A percentile compares a stretch with the other conserved stretches of the same genome.
Evolutionary conservation across 345 rosid species (phyloP).

Genomic region (Citrus trifoliata): DNA sequence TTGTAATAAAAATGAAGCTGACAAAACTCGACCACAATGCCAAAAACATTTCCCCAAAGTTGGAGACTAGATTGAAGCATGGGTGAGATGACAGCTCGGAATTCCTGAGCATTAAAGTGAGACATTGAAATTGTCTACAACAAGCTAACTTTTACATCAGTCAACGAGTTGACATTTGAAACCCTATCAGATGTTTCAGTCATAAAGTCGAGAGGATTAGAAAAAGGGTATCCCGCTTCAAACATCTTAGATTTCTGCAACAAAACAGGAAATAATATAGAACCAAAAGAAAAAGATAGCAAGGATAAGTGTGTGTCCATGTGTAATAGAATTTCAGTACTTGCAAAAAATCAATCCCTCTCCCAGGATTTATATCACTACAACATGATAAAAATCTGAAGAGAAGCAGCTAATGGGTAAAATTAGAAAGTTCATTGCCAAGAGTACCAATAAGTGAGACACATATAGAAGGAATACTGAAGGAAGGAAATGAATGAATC

Average conservation of each 20-base stretch:
- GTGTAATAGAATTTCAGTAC: background rate
- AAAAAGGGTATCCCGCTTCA: background rate
- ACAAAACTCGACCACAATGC: background rate
- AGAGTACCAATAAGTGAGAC: background rate
- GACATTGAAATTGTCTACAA: background rate
- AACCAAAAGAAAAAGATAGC: background rate
- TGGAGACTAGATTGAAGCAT: background rate
- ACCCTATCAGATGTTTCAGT: background rate
- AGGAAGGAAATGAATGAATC: background rate
- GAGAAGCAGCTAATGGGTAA: background rate
- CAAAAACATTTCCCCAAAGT: background rate
- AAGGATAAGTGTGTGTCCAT: background rate
- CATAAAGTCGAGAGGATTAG: background rate
- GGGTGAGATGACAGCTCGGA: background rate
- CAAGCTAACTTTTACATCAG: background rate
- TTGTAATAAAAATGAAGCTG: background rate
- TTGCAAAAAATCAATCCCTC: background rate
- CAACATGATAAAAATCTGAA: background rate
- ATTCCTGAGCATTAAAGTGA: background rate
- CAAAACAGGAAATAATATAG: background rate
- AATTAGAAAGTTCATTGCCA: background rate
- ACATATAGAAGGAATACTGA: background rate
- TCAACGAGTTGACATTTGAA: background rate
- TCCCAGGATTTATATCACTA: background rate
- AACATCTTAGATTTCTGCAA: background rate